Evolutionary conservation across 2,329 filamentous ascomycete species (phyloP).

Genomic region (Exophiala calicioides): DNA sequence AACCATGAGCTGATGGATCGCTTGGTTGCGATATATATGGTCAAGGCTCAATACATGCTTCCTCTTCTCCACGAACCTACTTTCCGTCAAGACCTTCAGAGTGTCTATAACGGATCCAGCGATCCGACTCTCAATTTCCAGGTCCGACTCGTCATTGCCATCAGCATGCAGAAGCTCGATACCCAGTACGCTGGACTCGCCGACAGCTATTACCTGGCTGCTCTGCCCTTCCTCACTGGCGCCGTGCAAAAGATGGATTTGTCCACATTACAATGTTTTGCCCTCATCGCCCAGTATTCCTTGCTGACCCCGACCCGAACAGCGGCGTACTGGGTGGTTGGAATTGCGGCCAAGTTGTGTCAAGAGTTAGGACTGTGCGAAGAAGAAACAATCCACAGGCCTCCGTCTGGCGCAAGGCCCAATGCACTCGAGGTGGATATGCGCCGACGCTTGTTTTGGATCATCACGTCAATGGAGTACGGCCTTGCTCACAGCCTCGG

Average conservation of each 20-base stretch:
- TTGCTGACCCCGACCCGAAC: conserved; percentile 87
- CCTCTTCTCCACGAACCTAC: conserved; percentile 83
- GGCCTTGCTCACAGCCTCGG: conserved; percentile 86
- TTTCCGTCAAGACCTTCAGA: conserved; percentile 73
- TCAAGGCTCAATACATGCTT: conserved; percentile 86
- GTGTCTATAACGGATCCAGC: conserved; percentile 73
- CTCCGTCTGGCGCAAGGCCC: conserved; percentile 59
- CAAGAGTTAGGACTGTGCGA: conserved; percentile 86
- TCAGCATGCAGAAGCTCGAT: conserved; percentile 90
- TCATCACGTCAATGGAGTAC: conserved; percentile 82
- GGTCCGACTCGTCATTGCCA: conserved; percentile 87
- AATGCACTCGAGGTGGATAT: conserved; percentile 82
- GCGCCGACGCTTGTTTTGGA: conserved; percentile 85
- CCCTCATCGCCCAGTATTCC: conserved; percentile 87
- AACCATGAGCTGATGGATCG: conserved; percentile 72
- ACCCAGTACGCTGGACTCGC: conserved; percentile 88
- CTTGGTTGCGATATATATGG: conserved; percentile 80
- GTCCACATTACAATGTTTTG: conserved; percentile 84
- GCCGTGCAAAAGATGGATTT: conserved; percentile 86
- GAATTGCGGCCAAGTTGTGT: conserved; percentile 80
- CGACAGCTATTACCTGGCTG: conserved; percentile 91
- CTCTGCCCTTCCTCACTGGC: conserved; percentile 78
- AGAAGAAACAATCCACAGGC: conserved; percentile 78
- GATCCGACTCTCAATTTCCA: conserved; percentile 87
- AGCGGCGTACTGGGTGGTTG: conserved; percentile 90